A percentile compares a stretch with the other conserved stretches of the same genome.
Conservation (phyloP, 441 rosid species). For the Populus hybrid region DNA sequence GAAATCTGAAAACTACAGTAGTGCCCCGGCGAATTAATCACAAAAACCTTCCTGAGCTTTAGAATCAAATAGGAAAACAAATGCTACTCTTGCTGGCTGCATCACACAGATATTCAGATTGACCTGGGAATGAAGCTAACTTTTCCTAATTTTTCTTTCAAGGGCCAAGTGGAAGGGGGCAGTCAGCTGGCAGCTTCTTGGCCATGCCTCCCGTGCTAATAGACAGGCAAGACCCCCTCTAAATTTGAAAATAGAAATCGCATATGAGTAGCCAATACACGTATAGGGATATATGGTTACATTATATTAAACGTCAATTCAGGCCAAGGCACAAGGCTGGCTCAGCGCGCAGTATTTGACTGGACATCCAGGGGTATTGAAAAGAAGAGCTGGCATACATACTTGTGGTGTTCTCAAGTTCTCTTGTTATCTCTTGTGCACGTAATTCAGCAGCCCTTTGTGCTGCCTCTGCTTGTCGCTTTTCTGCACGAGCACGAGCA, state of each 20-base stretch:
- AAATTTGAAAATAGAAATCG: neutral
- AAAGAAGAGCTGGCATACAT: constrained; percentile 11
- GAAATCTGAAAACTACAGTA: neutral
- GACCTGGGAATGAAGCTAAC: too few species aligned
- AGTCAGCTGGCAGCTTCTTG: neutral
- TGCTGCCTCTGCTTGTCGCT: constrained; percentile 84
- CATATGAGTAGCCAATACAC: neutral
- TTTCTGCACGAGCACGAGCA: constrained; percentile 83
- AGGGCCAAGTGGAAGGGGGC: neutral
- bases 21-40: neutral
- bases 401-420: constrained; percentile 97
- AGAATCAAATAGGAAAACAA: neutral
- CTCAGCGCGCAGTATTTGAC: neutral
- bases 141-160: neutral
- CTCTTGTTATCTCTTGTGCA: constrained; percentile 66
- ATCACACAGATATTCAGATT: neutral
- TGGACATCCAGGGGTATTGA: neutral
- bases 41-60: neutral
- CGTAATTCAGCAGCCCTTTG: constrained; percentile 83
- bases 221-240: neutral
- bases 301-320: neutral
- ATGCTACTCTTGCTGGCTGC: neutral
- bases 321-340: neutral
- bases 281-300: neutral
- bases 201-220: neutral